Percentiles rank a stretch among this genome's conserved stretches.
Conservation (phyloP, 2,329 filamentous ascomycete species). For the Alternaria burnsii region DNA sequence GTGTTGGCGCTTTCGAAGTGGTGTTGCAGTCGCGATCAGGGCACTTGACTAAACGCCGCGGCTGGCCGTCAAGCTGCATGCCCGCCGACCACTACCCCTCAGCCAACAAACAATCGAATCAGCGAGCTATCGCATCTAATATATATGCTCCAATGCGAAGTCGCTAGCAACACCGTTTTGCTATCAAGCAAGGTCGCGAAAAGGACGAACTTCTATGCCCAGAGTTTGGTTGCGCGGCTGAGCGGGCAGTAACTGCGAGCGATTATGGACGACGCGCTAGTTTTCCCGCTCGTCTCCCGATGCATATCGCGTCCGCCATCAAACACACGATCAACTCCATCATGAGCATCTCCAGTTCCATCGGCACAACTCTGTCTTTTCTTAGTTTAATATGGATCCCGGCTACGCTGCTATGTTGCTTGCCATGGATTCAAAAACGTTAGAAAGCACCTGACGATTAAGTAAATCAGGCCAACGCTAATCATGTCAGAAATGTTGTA, state of each 20-base stretch:
- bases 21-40: background rate
- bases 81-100: background rate
- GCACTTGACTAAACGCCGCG: background rate
- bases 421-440: slow-evolving; percentile 50
- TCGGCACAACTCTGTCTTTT: slow-evolving; percentile 36
- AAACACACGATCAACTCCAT: slow-evolving; percentile 15
- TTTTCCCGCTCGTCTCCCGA: slow-evolving; percentile 1
- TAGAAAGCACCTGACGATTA: slow-evolving; percentile 6
- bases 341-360: slow-evolving; percentile 32
- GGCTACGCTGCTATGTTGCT: slow-evolving; percentile 44
- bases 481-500: slow-evolving; percentile 44
- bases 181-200: background rate
- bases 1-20: background rate
- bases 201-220: background rate
- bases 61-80: background rate
- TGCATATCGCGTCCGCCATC: slow-evolving; percentile 3
- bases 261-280: slow-evolving; percentile 8
- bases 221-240: background rate
- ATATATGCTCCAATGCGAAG: background rate
- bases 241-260: slow-evolving; percentile 2
- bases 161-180: background rate
- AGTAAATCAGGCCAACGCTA: slow-evolving; percentile 10
- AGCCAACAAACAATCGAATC: background rate
- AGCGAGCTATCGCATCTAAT: background rate
- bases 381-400: slow-evolving; percentile 48